A percentile compares a stretch with the other conserved stretches of the same genome.
These are phyloP conservation scores for Pseudogymnoascus sp. DNA, from an alignment of 2,329 filamentous ascomycete species.

Conservation along the genomic window DNA sequence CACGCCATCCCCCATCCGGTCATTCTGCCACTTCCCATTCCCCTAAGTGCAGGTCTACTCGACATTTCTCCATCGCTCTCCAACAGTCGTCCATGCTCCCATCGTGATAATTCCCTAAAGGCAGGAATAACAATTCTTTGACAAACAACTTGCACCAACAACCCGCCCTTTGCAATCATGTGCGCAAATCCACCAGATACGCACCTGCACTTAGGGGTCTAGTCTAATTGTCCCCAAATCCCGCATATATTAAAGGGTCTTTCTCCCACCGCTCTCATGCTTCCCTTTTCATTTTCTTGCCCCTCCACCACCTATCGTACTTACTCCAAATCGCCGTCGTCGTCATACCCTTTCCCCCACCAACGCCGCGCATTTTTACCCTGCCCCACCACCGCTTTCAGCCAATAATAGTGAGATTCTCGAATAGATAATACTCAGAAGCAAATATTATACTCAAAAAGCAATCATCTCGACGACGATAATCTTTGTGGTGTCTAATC, in stretches of 20 bases:
- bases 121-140: constrained; percentile 7
- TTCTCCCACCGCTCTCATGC: background rate
- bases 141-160: background rate
- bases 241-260: background rate
- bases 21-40: background rate
- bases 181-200: background rate
- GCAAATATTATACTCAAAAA: background rate
- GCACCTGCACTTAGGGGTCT: constrained; percentile 7
- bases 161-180: background rate
- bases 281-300: background rate
- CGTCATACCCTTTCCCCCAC: background rate
- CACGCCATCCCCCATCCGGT: background rate
- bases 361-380: background rate
- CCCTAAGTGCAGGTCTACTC: constrained; percentile 6
- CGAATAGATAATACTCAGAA: background rate
- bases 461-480: background rate
- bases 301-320: background rate
- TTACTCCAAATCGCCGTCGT: background rate
- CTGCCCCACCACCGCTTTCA: background rate
- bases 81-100: background rate
- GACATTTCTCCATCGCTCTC: background rate
- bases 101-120: constrained; percentile 3
- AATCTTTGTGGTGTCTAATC: background rate
- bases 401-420: background rate
- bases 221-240: background rate